Base-by-base conservation (phyloP, 2,329 filamentous ascomycete species). In the Grosmannia serpens region DNA sequence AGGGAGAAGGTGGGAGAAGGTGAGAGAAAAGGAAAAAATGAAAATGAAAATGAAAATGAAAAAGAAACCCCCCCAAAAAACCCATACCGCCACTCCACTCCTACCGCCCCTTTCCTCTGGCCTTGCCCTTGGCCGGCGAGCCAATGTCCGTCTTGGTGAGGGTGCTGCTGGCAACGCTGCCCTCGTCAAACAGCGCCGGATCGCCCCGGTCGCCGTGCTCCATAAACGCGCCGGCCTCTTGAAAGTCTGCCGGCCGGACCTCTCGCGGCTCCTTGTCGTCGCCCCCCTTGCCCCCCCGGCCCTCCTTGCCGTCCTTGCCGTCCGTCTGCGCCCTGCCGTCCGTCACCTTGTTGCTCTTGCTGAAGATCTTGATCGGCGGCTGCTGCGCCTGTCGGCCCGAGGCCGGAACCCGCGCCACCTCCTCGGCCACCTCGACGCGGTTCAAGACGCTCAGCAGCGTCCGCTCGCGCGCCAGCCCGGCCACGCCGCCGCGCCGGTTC, bases 171-270 rank as follows among this genome's bases (percentile, higher is more conserved):
- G 77, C 73, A 65, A 77, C 81, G 44, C 67, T 70, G 57, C 89
- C 86, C 55, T 89, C 76, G 11, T 80, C 82, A 68, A 85, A 96
- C 17, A 96, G 77, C 50, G 80, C 76, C 70, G 90, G 84, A 67
- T 97, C 92, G 6, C 91, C 92, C 66, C 88, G 89, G 20, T 90
- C 90, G 46, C 92, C 92, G 76, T 95, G 80, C 62, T 86, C 82
- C 70, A 90, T 86, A 65, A 96, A 97, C 66, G 94, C 90, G 6
- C 80, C 76, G 0, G 89, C 79, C 35, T 83, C 80, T 58, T 89
- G 79, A 61, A 85, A 76, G 35, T 83, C 81, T 29, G 83, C 82
- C 0, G 91, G 91, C 1, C 79, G 79, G 1, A 77, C 71, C 73
- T 96, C 89, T 61, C 78, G 79, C 62, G 65, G 70, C 69, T 46